Base-by-base conservation (phyloP, 495 filamentous ascomycete species). In the Penicillium salamii region DNA sequence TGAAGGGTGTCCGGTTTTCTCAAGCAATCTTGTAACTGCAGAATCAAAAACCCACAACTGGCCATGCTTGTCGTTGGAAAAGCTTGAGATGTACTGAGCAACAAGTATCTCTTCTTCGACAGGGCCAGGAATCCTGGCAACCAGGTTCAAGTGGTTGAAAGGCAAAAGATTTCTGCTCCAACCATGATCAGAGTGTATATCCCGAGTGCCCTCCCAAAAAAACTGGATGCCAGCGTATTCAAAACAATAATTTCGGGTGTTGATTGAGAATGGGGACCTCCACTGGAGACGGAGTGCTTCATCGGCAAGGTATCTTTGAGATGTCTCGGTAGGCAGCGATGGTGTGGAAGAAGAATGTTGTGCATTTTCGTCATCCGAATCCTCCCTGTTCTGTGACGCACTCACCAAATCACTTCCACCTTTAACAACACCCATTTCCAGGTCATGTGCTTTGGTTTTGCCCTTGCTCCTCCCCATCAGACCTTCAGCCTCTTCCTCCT, bases 131-230 rank as follows among this genome's bases (percentile, higher is more conserved):
- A 48, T 7, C 11, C 39, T 36, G 8, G 46, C 57, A 17, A 54
- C 18, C 3, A 60, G 38, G 18, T 57, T 60, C 20, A 57, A 31
- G 14, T 60, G 57, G 24, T 41, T 40, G 1, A 57, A 36, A 8
- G 57, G 50, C 42, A 57, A 29, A 2, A 60, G 43, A 7, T 12
- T 13, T 3, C 42, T 13, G 4, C 11, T 49, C 18, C 28, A 5
- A 32, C 18, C 50, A n/a, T 42, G 43, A 1, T 47, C 26, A 11
- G 35, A 26, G 4, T 35, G 49, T 3, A 60, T 2, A 3, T 50
- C 50, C 14, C 49, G 33, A 5, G 53, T 60, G 6, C 57, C 57
- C 29, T 60, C 42, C 57, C 53, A 60, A 12, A n/a, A 28, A 31
- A 53, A 51, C 13, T 35, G 13, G 20, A 60, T 50, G n/a, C 26